Evolutionary conservation across 345 rosid genomes (phyloP).

Genomic region (Luvunga scandens): DNA sequence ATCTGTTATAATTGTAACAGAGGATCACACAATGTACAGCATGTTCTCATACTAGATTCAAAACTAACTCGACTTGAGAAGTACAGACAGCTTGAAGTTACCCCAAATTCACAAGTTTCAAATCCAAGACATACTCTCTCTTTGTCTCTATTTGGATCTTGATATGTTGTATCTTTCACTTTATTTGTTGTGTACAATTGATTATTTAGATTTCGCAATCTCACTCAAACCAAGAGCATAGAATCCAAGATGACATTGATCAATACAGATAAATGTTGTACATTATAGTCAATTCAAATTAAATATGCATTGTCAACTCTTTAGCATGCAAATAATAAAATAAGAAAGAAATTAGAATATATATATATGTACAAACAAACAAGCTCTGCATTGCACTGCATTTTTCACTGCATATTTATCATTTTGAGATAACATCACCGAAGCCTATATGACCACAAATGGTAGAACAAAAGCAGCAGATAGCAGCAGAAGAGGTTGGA

Average conservation of each 20-base stretch:
- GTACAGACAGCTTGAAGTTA: neutral
- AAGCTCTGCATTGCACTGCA: neutral
- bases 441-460: neutral
- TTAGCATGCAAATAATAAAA: neutral
- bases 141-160: neutral
- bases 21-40: slow-evolving; percentile 9
- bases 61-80: neutral
- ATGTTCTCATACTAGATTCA: neutral
- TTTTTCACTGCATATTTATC: neutral
- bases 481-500: neutral
- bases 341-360: neutral
- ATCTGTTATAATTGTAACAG: slow-evolving; percentile 35
- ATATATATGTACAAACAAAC: neutral
- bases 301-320: neutral
- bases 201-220: neutral
- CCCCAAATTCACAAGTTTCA: neutral
- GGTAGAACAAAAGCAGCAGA: neutral
- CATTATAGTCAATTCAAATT: neutral
- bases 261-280: neutral
- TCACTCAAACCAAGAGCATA: neutral
- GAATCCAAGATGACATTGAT: neutral
- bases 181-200: neutral
- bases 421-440: neutral
- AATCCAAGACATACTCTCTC: neutral
- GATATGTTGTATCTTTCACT: neutral